These are phyloP conservation scores for Pseudopyrenochaeta lycopersici DNA, from an alignment of 2,329 filamentous ascomycete genomes.

Conservation along the genomic window DNA sequence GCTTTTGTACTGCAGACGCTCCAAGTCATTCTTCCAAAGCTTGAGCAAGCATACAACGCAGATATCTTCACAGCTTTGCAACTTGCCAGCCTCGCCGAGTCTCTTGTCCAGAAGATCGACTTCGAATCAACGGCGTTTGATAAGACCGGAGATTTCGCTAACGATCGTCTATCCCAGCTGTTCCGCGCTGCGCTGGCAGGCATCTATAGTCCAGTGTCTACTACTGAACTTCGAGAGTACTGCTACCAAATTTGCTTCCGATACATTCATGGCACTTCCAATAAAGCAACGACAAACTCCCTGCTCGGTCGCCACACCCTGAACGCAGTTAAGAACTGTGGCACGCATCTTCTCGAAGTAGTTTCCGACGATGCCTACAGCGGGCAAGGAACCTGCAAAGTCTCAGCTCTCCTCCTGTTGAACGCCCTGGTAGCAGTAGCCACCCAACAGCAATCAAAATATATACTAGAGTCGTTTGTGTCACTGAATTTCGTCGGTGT, in stretches of 20 bases:
- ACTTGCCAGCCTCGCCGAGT: conserved; percentile 77
- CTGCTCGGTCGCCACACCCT: conserved; percentile 60
- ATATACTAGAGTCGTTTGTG: conserved; percentile 81
- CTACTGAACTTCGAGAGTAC: conserved; percentile 76
- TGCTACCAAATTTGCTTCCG: conserved; percentile 94
- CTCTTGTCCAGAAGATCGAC: conserved; percentile 76
- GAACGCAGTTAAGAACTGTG: conserved; percentile 79
- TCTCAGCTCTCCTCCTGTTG: conserved; percentile 86
- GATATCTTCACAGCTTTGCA: conserved; percentile 76
- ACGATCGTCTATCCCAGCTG: conserved; percentile 89
- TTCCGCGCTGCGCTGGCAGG: conserved; percentile 88
- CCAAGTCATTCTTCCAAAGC: conserved; percentile 85
- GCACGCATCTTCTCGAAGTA: conserved; percentile 82
- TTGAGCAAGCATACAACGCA: conserved; percentile 78
- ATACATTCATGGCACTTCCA: conserved; percentile 76
- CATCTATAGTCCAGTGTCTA: conserved; percentile 76
- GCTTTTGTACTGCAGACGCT: conserved; percentile 86
- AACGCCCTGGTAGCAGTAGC: conserved; percentile 79
- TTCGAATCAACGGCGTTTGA: conserved; percentile 58
- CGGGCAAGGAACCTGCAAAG: conserved; percentile 81
- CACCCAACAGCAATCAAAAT: conserved; percentile 73
- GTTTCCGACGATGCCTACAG: conserved; percentile 93
- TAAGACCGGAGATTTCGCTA: conserved; percentile 73
- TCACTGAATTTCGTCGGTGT: conserved; percentile 91
- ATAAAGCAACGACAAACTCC: conserved; percentile 50